Evolutionary conservation across 345 rosid genomes (phyloP).

Genomic region (Syzygium aromaticum): DNA sequence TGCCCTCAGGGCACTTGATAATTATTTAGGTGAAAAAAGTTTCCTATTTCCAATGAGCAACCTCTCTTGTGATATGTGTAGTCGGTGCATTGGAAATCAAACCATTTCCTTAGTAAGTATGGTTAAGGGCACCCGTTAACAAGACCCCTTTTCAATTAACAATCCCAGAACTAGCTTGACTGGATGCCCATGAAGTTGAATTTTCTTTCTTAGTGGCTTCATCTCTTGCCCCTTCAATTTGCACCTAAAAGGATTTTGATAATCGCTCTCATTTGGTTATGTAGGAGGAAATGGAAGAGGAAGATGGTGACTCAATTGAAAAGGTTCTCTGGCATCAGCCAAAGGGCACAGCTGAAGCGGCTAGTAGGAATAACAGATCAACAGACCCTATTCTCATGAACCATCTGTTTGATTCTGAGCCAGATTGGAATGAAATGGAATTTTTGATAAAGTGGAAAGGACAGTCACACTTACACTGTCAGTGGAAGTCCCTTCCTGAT

Average conservation of each 20-base stretch:
- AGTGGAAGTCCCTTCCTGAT: conserved; percentile 80
- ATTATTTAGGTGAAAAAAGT: background rate
- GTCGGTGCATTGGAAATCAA: background rate
- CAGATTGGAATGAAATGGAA: conserved; percentile 89
- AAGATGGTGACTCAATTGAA: conserved; percentile 92
- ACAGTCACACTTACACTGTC: conserved; percentile 97
- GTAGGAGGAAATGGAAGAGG: conserved; percentile 94
- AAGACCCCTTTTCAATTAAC: background rate
- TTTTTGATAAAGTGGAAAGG: conserved; percentile 99
- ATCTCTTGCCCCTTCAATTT: background rate
- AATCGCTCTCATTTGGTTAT: background rate
- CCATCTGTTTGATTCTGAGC: conserved; percentile 66
- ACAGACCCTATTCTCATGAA: conserved; percentile 63
- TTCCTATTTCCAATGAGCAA: background rate
- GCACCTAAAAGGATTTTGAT: background rate
- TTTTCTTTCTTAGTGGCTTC: background rate
- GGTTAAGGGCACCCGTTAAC: background rate
- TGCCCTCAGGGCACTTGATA: background rate
- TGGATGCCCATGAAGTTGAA: background rate
- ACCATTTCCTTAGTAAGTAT: background rate
- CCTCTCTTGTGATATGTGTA: background rate
- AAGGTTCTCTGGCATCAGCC: conserved; percentile 98
- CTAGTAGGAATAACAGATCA: conserved; percentile 45
- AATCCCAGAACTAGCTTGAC: background rate
- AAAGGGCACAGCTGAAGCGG: conserved; percentile 74